Evolutionary conservation across 2,329 filamentous ascomycete genomes (phyloP).

Genomic region (Aspergillus oerlinghausenensis): DNA sequence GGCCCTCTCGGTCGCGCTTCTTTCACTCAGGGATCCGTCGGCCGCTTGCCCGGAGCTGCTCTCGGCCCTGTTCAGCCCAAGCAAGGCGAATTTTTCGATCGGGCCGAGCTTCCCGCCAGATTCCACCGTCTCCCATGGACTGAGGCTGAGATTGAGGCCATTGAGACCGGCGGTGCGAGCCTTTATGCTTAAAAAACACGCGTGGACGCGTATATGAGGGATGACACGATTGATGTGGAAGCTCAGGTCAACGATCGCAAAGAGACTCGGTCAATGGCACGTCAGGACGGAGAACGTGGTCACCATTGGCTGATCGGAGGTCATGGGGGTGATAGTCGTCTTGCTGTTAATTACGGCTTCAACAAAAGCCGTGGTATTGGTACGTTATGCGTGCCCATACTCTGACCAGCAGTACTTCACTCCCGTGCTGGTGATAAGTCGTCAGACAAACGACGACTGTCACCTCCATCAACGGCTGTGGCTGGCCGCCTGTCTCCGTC

Average conservation of each 20-base stretch:
- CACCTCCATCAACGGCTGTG: conserved; percentile 5
- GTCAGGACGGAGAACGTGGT: neutral
- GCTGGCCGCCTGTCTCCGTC: conserved; percentile 6
- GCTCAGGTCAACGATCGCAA: neutral
- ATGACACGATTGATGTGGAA: conserved; percentile 13
- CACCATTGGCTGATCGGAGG: neutral
- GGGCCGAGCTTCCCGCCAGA: conserved; percentile 76
- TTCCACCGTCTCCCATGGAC: conserved; percentile 74
- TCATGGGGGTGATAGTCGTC: neutral
- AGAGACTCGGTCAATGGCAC: neutral
- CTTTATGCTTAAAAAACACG: conserved; percentile 45
- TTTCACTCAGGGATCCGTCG: conserved; percentile 43
- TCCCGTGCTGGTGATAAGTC: conserved; percentile 3
- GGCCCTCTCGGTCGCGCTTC: conserved; percentile 50
- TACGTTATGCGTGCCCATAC: neutral
- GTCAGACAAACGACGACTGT: neutral
- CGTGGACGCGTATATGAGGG: conserved; percentile 5
- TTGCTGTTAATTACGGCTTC: neutral
- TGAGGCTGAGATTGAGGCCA: conserved; percentile 83
- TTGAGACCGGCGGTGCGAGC: conserved; percentile 88
- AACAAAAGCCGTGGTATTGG: neutral
- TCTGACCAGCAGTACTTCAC: neutral
- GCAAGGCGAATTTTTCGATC: conserved; percentile 78
- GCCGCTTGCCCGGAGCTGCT: conserved; percentile 61
- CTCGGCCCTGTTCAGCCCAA: conserved; percentile 69